Base-by-base conservation (phyloP, 805 yeast genomes). In the Starmerella sp. region DNA sequence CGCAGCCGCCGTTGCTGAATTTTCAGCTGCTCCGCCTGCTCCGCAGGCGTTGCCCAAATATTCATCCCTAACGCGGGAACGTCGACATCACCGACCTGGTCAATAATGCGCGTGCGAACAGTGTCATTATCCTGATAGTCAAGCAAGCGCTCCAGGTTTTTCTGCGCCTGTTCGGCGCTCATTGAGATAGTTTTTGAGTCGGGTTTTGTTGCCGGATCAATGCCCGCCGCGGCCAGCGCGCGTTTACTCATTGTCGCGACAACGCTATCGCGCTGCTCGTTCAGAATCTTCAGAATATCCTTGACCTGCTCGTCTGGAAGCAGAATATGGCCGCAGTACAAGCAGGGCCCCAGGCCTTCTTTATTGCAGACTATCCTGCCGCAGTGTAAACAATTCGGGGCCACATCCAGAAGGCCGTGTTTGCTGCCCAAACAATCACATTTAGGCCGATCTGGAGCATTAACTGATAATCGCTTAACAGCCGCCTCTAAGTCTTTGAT, bases 301-400 rank as follows among this genome's bases (percentile, higher is more conserved):
- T 63, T 58, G 62, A 80, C 76, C 60, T 90, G 96, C n/a, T 76
- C 77, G 10, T 69, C 66, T 6, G 81, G 75, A 17, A 93, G 73
- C 43, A 93, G 69, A 36, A 81, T 84, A 30, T 75, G 66, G 0
- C 88, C 86, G 71, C 98, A 93, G 58, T 71, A 84, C 2, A 93
- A 77, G 65, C 99, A 93, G 4, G 93, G 93, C 57, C 90, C 93
- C 29, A 87, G 71, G 0, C 97, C 97, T 65, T 93, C 97, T 62
- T 82, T 83, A 4, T 77, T 76, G 71, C 99, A 93, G 2, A 93
- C 86, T 43, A 93, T 86, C 67, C 89, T 86, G 10, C 99, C 99
- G 67, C 99, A 93, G 57, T 84, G 82, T 42, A 93, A 70, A 64
- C 99, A 93, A 66, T 93, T 93, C 0, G 98, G 97, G 2, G 95